phyloP scores from a whole-genome alignment of 768 basidiomycete genomes.

The Leucocoprinus leucothites region DNA sequence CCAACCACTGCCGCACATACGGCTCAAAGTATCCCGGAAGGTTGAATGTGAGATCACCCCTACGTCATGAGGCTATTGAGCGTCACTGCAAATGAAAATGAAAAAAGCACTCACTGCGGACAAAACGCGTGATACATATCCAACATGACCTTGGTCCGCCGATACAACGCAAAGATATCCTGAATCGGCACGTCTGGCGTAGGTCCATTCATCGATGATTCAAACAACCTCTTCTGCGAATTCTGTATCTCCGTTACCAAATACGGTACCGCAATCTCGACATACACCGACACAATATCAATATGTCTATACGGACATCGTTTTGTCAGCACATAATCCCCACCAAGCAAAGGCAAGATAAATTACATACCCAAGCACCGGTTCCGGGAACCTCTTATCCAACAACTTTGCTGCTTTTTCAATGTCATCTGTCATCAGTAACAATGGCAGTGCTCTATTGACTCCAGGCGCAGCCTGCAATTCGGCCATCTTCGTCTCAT shows the following conservation, averaged over 20 bases:
- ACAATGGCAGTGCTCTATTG: slow-evolving; percentile 75
- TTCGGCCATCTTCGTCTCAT: slow-evolving; percentile 59
- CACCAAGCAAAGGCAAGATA: background rate
- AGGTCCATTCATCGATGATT: slow-evolving; percentile 83
- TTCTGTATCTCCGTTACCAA: slow-evolving; percentile 64
- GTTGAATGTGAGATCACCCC: slow-evolving; percentile 62
- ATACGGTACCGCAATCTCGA: slow-evolving; percentile 66
- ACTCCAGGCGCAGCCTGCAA: slow-evolving; percentile 70
- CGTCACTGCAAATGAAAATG: background rate
- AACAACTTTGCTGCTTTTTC: slow-evolving; percentile 82
- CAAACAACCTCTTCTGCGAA: slow-evolving; percentile 71
- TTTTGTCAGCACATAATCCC: background rate
- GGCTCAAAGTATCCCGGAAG: slow-evolving; percentile 79
- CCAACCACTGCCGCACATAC: slow-evolving; percentile 85
- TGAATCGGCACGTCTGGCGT: slow-evolving; percentile 87
- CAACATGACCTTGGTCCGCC: slow-evolving; percentile 68
- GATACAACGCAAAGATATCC: slow-evolving; percentile 86
- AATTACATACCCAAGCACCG: slow-evolving; percentile 66
- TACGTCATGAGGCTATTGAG: slow-evolving; percentile 22
- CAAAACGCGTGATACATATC: slow-evolving; percentile 84
- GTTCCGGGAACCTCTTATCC: slow-evolving; percentile 84
- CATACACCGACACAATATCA: slow-evolving; percentile 72
- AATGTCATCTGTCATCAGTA: slow-evolving; percentile 84
- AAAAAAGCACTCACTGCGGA: slow-evolving; percentile 52
- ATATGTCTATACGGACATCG: slow-evolving; percentile 42